A percentile compares a stretch with the other conserved stretches of the same genome.
These are phyloP conservation scores for Magnusiomyces sp. DNA, from an alignment of 1,139 yeast species.

Conservation along the genomic window DNA sequence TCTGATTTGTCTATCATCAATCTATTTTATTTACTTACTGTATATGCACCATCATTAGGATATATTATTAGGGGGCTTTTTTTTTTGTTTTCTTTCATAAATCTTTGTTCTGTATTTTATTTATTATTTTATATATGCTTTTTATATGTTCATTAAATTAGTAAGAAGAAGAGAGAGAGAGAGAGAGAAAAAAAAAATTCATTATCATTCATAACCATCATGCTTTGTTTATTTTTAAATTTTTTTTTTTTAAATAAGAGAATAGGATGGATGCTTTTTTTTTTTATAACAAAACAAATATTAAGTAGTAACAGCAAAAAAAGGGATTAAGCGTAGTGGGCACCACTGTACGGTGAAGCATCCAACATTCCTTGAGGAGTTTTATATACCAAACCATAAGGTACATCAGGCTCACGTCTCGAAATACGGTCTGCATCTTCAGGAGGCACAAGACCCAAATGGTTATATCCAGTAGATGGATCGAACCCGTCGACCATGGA, in stretches of 20 bases:
- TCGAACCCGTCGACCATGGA: constrained; percentile 15
- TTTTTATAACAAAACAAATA: too few relatives aligned
- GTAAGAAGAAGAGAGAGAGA: too few relatives aligned
- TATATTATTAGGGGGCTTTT: too few relatives aligned
- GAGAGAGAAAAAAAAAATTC: too few relatives aligned
- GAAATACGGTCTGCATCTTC: constrained; percentile 12
- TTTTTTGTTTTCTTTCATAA: too few relatives aligned
- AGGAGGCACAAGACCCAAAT: constrained; percentile 13
- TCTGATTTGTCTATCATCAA: too few relatives aligned
- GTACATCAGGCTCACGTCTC: constrained; percentile 14
- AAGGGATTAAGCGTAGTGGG: not conserved
- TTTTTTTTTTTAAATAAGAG: not conserved
- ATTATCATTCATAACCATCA: not conserved
- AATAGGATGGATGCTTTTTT: too few relatives aligned
- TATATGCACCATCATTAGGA: too few relatives aligned
- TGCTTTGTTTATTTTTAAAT: not conserved
- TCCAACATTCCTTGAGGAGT: constrained; percentile 10
- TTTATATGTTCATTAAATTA: too few relatives aligned
- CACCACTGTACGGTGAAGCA: not conserved
- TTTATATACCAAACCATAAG: constrained; percentile 12
- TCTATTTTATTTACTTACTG: too few relatives aligned
- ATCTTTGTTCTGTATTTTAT: too few relatives aligned
- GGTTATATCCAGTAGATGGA: constrained; percentile 14
- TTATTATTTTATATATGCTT: too few relatives aligned
- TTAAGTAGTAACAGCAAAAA: not conserved